Evolutionary conservation across 2,329 filamentous ascomycete genomes (phyloP).

Genomic region (Hymenoscyphus fructigenus): DNA sequence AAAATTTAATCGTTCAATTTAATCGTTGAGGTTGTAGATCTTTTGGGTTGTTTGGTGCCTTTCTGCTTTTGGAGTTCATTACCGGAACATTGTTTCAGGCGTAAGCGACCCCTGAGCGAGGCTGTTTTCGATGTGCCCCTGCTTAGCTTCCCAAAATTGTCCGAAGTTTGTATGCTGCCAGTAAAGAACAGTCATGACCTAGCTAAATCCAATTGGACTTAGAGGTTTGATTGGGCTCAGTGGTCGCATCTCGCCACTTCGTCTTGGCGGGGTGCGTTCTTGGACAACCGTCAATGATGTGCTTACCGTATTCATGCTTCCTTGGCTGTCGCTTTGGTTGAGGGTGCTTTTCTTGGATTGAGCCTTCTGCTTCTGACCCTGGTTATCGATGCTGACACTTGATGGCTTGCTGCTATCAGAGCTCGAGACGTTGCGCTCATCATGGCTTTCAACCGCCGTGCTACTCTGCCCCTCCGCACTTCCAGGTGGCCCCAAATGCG

Average conservation of each 20-base stretch:
- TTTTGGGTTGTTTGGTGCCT: background rate
- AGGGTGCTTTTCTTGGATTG: constrained; percentile 46
- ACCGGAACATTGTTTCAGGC: constrained; percentile 1
- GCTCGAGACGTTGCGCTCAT: constrained; percentile 61
- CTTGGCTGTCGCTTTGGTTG: constrained; percentile 43
- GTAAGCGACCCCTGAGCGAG: background rate
- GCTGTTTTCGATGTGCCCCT: background rate
- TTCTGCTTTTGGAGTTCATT: background rate
- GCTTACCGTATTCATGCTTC: constrained; percentile 40
- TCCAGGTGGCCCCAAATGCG: constrained; percentile 54
- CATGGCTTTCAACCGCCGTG: constrained; percentile 38
- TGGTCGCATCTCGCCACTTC: constrained; percentile 39
- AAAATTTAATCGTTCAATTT: background rate
- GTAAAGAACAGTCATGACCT: background rate
- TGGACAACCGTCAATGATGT: constrained; percentile 31
- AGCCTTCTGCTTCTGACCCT: constrained; percentile 18
- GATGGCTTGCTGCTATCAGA: constrained; percentile 62
- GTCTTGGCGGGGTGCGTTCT: constrained; percentile 25
- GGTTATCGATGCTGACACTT: constrained; percentile 34
- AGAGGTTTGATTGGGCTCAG: constrained; percentile 66
- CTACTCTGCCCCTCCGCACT: constrained; percentile 33
- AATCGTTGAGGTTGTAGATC: background rate
- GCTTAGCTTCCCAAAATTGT: background rate
- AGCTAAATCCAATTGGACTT: constrained; percentile 56
- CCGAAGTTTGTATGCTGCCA: background rate